phyloP scores from a whole-genome alignment of 106 monocot species.

The Vanilla planifolia region DNA sequence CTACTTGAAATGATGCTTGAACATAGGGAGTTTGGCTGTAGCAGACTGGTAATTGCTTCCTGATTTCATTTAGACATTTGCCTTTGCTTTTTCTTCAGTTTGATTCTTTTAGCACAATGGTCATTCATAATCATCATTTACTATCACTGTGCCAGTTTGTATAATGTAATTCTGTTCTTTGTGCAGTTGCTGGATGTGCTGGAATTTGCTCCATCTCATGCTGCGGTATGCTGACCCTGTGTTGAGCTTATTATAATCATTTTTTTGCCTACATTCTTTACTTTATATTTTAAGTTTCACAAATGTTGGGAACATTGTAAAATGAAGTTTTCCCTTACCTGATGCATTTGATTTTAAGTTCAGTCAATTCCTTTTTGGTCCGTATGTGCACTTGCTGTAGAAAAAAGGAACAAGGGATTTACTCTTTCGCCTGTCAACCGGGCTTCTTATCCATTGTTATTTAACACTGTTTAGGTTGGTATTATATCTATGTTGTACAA shows the following conservation, averaged over 20 bases:
- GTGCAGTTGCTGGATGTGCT: conserved; percentile 85
- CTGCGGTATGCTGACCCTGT: conserved; percentile 57
- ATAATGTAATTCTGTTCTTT: conserved; percentile 5
- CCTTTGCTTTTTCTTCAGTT: not conserved
- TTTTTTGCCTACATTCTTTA: conserved; percentile 2
- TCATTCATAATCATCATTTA: not conserved
- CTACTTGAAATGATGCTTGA: not conserved
- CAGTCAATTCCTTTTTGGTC: not conserved
- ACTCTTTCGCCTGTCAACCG: not conserved
- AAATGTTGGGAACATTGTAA: not conserved
- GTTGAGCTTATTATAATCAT: not conserved
- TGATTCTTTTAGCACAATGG: not conserved
- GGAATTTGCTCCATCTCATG: conserved; percentile 87
- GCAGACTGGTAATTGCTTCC: not conserved
- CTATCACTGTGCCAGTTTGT: not conserved
- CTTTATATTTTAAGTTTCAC: not conserved
- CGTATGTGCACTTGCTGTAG: no score
- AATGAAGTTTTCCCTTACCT: not conserved
- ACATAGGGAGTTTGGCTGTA: not conserved
- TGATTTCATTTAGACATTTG: not conserved
- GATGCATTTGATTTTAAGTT: not conserved
- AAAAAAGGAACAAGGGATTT: not conserved
- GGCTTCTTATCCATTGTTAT: not conserved
- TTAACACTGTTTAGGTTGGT: not conserved
- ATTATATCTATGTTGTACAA: not conserved